Evolutionary conservation across 2,329 filamentous ascomycete species (phyloP), one percentile per base, ranked within the genome.

Genomic region (Microthyrium microscopicum): DNA sequence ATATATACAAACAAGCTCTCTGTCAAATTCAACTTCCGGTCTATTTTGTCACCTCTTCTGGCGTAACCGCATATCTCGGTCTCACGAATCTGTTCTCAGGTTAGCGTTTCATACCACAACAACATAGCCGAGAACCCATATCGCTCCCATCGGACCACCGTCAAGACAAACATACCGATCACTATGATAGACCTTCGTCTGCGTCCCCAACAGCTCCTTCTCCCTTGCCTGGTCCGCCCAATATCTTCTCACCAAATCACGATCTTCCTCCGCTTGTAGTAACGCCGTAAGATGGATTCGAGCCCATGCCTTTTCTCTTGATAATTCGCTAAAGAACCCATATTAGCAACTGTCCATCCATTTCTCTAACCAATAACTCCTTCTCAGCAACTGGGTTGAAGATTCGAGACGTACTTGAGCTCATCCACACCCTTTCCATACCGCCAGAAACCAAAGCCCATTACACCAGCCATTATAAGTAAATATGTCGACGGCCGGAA

Each of bases 221-320:
- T 95, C 89, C 44, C 89, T 71, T 44, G 74, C 76, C 68, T 83
- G 74, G 57, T 92, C 82, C 38, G 89, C 89, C 44, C 77, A 70
- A 57, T 87, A 71, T 51, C 87, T 69, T 44, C 89, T 72, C 42
- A 93, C 85, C 55, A 87, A 77, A 60, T 98, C 89, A 40, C 89
- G 77, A 63, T 98, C 89, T 58, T 93, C 84, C 55, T 98, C 89
- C 36, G 89, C 89, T 56, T 95, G 87, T 42, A 98, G 73, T 42
- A 93, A 63, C 38, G 89, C 89, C 50, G 87, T 89, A 42, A 98
- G 68, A 61, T 95, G 74, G 60, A 98, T 92, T 53, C 89, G 78
- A 40, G 82, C 73, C 89, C 89, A 98, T 73, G 93, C 89, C 68
- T 95, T 98, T 54, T 98, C 89, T 48, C 89, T 82, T 42, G 76